Base-by-base conservation (phyloP, 441 rosid genomes). In the Lepidium campestre region DNA sequence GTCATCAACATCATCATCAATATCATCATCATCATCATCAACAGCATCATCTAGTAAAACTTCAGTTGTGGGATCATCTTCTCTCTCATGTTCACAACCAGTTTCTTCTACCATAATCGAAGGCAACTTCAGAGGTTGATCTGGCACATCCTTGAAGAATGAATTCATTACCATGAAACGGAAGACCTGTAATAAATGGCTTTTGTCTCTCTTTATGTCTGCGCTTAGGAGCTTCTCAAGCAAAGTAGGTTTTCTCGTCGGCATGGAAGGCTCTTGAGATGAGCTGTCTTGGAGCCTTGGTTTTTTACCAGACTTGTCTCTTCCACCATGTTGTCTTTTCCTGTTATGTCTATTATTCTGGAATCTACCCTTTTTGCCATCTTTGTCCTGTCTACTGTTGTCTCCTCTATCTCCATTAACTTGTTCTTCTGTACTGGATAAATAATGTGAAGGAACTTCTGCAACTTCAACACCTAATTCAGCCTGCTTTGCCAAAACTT, bases 381-480 rank as follows among this genome's bases (percentile, higher is more conserved):
- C 65, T 75, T 70, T 85, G 75, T 61, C 62, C 25, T 58, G 76
- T n/a, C 71, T 77, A 72, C 75, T 85, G 57, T 59, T 50, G 67
- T 72, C 72, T 66, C 66, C 80, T 65, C 75, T 65, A 61, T 62
- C 65, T 48, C 39, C 77, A 53, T 31, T 44, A 67, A 57, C 81
- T 50, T 60, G 82, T 57, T 80, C 89, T 77, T 67, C 78, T 25
- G 78, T 76, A 59, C 80, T 88, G 13, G 68, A 70, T 27, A 90
- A 74, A 78, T 93, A 93, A 56, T 82, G 67, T 4, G 87, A 74
- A 15, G 98, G 98, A 73, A 90, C 72, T 79, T 93, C 98, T 50
- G 97, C 97, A 73, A 90, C 93, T 84, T 89, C 93, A 72, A 85
- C 81, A 53, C 95, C 96, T 73, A 93, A 73, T 78, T 89, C 93